phyloP scores from a whole-genome alignment of 352 stramenopile species.

The Peronospora belbahrii region DNA sequence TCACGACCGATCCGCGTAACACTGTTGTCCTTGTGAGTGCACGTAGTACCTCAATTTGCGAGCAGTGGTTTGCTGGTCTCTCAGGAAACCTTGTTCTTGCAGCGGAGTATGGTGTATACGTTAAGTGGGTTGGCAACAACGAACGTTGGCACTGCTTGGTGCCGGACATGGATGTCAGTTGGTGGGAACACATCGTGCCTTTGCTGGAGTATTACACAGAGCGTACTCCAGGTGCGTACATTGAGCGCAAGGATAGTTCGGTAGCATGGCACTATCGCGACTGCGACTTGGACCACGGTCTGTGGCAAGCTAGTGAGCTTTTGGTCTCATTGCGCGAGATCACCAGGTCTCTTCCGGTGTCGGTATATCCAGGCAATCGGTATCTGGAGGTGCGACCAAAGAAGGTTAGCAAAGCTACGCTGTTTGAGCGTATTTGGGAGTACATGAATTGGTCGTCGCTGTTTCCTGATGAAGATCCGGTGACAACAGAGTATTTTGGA shows the following conservation, averaged over 20 bases:
- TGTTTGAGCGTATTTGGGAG: conserved; percentile 81
- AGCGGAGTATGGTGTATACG: conserved; percentile 74
- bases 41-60: conserved; percentile 57
- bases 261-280: conserved; percentile 88
- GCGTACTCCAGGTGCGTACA: conserved; percentile 73
- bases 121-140: conserved; percentile 59
- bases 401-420: conserved; percentile 71
- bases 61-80: conserved; percentile 73
- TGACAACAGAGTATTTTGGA: conserved; percentile 68
- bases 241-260: conserved; percentile 80
- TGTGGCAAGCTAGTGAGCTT: conserved; percentile 88
- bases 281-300: conserved; percentile 77
- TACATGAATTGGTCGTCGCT: conserved; percentile 71
- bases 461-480: conserved; percentile 55
- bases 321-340: conserved; percentile 71
- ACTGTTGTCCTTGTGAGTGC: conserved; percentile 72
- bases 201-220: conserved; percentile 81
- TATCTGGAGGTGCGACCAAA: conserved; percentile 71
- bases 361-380: conserved; percentile 66
- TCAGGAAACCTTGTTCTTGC: conserved; percentile 58
- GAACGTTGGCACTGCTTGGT: conserved; percentile 75
- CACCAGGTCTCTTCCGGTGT: conserved; percentile 59
- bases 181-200: conserved; percentile 73
- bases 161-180: conserved; percentile 69
- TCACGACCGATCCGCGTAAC: conserved; percentile 65